A percentile compares a stretch with the other conserved stretches of the same genome.
These are phyloP conservation scores for Auxenochlorella pyrenoidosa DNA, from an alignment of 139 green algal species.

Conservation along the genomic window DNA sequence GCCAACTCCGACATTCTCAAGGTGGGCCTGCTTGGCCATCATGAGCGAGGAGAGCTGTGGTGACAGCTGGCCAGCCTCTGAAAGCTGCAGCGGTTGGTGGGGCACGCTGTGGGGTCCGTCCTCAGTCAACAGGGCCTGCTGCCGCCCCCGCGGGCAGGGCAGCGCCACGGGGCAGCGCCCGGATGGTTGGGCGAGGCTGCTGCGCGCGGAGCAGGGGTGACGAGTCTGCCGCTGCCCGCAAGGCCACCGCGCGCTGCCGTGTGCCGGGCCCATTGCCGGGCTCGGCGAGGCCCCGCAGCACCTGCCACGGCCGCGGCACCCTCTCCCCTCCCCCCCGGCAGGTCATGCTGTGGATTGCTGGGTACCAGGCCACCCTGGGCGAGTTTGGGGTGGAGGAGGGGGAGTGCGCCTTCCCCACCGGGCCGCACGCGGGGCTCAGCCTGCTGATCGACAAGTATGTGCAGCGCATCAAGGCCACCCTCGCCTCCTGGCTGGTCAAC, in stretches of 20 bases:
- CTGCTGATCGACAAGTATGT: constrained; percentile 85
- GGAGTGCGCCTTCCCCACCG: constrained; percentile 46
- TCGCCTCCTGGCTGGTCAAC: constrained; percentile 82
- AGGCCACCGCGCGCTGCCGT: background rate
- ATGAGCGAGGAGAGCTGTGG: too few relatives aligned
- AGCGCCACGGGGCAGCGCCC: background rate
- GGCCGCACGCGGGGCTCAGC: constrained; percentile 51
- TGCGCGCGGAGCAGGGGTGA: too few relatives aligned
- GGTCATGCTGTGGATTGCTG: constrained; percentile 82
- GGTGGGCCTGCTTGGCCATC: too few relatives aligned
- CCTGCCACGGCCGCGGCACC: background rate
- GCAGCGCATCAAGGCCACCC: constrained; percentile 65
- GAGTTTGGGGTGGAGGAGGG: constrained; percentile 81
- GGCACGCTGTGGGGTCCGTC: too few relatives aligned
- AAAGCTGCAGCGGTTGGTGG: too few relatives aligned
- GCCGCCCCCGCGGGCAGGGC: too few relatives aligned
- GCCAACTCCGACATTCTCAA: constrained; percentile 79
- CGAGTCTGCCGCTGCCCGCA: background rate
- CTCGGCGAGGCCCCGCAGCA: too few relatives aligned
- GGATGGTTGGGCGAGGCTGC: too few relatives aligned
- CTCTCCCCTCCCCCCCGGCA: constrained; percentile 23
- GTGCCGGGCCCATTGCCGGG: too few relatives aligned
- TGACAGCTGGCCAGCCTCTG: too few relatives aligned
- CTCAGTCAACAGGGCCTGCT: too few relatives aligned
- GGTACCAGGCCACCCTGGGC: constrained; percentile 77